Evolutionary conservation across 345 rosid species (phyloP).

Genomic region (Arabis hirsuta): DNA sequence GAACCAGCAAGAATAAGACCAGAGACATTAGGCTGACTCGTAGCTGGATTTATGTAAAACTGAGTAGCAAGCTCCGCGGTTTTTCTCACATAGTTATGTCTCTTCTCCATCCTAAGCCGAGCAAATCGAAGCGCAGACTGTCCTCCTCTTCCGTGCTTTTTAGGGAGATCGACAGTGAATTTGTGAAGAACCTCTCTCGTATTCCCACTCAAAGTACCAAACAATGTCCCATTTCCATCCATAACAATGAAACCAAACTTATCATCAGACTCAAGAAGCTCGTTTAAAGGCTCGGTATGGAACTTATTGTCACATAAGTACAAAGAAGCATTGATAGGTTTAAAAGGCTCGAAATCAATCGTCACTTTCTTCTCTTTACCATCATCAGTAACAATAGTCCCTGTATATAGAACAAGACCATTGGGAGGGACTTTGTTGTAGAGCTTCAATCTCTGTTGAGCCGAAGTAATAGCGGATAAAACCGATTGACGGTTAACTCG

Average conservation of each 20-base stretch:
- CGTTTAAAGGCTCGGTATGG: conserved; percentile 84
- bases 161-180: conserved; percentile 80
- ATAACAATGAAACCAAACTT: conserved; percentile 92
- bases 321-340: conserved; percentile 84
- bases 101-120: conserved; percentile 91
- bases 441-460: conserved; percentile 88
- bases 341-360: conserved; percentile 90
- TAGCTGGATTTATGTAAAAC: conserved; percentile 80
- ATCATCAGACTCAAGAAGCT: conserved; percentile 88
- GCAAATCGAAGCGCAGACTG: conserved; percentile 93
- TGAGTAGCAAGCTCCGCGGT: conserved; percentile 96
- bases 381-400: conserved; percentile 80
- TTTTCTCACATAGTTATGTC: conserved; percentile 90
- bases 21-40: conserved; percentile 91
- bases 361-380: conserved; percentile 97
- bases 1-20: conserved; percentile 95
- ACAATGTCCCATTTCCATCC: conserved; percentile 91
- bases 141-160: conserved; percentile 96
- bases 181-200: conserved; percentile 90
- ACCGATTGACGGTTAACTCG: conserved; percentile 91
- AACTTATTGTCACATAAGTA: conserved; percentile 90
- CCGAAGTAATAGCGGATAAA: conserved; percentile 88
- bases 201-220: conserved; percentile 90
- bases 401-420: conserved; percentile 84
- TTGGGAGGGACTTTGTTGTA: conserved; percentile 85